Base-by-base conservation (phyloP, 306 rosid genomes). In the Mimosa pudica region DNA sequence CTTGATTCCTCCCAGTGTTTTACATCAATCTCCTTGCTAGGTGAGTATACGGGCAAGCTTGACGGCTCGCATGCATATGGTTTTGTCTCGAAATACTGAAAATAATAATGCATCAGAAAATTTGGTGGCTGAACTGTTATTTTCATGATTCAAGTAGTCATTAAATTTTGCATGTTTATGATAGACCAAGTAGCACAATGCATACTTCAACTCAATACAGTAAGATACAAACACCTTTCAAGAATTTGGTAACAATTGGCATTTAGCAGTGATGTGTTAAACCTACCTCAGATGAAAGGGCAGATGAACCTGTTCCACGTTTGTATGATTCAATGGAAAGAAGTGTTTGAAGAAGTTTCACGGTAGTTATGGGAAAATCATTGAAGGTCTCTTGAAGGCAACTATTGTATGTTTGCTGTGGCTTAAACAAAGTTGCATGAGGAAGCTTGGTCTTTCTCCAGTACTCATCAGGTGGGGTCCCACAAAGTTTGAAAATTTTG, bases 401-500 rank as follows among this genome's bases (percentile, higher is more conserved):
- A 88, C 90, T 90, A 83, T 88, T 85, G 73, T 96, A 96, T 47
- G 97, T 92, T 72, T 93, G 98, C 62, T 96, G 99, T 20, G 99
- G 99, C 83, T 86, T 96, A 85, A 96, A 96, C 70, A 96, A 82
- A 77, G 99, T 96, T 58, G 96, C 91, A 74, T 93, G 98, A 77
- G 99, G 99, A 83, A 96, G 98, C 80, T 68, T 91, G 77, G 92
- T 90, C 77, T 84, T 96, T 85, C 91, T 96, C 99, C 99, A 96
- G 88, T 91, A 96, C 20, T 96, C 99, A 2, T 96, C 97, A 0
- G 98, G 94, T 4, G 99, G 99, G 66, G 99, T 87, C 76, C 99
- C 99, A 44, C 99, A 96, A 69, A 96, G 96, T 91, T 96, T 96
- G 92, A 96, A 96, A 79, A 96, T 96, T 89, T 96, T 96, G 93